phyloP scores from a whole-genome alignment of 176 grass and related monocot genomes.

The Rhynchospora breviuscula region DNA sequence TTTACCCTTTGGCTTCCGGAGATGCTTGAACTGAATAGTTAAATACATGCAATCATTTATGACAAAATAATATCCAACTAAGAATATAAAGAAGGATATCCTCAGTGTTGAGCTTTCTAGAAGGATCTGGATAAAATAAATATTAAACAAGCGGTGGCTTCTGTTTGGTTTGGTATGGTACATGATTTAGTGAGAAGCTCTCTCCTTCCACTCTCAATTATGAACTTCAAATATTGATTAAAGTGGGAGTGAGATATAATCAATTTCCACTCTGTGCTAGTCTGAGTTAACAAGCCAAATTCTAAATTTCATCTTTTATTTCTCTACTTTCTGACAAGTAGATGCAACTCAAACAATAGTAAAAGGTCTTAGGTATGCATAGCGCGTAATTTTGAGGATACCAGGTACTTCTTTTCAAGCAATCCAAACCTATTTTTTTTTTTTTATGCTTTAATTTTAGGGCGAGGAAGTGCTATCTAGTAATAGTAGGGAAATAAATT shows the following conservation, averaged over 20 bases:
- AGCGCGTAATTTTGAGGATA: background rate
- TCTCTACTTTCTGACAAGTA: background rate
- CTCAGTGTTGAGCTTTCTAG: background rate
- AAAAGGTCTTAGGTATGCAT: background rate
- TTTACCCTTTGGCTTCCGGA: background rate
- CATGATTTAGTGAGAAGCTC: background rate
- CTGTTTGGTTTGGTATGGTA: background rate
- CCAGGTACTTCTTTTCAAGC: background rate
- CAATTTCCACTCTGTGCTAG: background rate
- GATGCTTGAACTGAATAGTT: slow-evolving; percentile 5
- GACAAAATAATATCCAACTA: background rate
- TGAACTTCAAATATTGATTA: background rate
- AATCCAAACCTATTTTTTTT: background rate
- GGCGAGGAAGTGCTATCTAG: background rate
- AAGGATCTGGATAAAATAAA: slow-evolving; percentile 1
- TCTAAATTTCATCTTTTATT: background rate
- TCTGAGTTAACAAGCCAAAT: background rate
- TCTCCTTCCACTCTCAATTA: background rate
- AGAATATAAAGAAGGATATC: slow-evolving; percentile 4
- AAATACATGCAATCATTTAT: background rate
- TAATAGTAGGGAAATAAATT: background rate
- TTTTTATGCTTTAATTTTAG: background rate
- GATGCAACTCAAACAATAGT: background rate
- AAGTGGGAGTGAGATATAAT: background rate
- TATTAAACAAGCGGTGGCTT: background rate